Base-by-base conservation (phyloP, 306 rosid genomes). In the Lathyrus oleraceus region DNA sequence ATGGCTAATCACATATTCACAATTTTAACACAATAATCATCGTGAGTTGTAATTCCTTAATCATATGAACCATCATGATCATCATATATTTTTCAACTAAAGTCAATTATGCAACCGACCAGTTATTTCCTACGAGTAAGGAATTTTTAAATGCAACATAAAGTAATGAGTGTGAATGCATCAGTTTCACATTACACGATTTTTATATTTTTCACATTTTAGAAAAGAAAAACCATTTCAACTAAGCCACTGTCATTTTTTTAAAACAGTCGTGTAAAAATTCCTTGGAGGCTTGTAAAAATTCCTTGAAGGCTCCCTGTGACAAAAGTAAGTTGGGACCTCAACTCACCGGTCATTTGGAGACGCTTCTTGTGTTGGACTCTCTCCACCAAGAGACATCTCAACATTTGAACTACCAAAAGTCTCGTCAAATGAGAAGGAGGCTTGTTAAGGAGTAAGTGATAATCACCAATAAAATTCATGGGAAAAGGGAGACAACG, bases 141-240 rank as follows among this genome's bases (percentile, higher is more conserved):
- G 10, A 19, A 13, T 72, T 61, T 8, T 51, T 36, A 62, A 62
- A 49, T 15, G 17, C 17, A 62, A 51, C 42, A 20, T 12, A 53
- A 42, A 45, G 17, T 67, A 52, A 21, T n/a, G 13, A 39, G 28
- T 2, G 5, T 0, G 21, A 27, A 30, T 36, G 25, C 0, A 25
- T 38, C 19, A 49, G 8, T 36, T 67, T 61, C 35, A 25, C 42
- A 52, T 42, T 66, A 12, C 72, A 74, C 16, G 67, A 56, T 35
- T 54, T 65, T 65, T 57, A 53, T 63, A 57, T 56, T 12, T 54
- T 25, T 30, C 43, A 59, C 21, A 32, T n/a, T 30, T 59, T n/a
- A 59, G 12, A 17, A 49, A 49, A 17, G 11, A 17, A 49, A 2
- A 16, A 49, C 13, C 6, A 14, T 59, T 32, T 32, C 65, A 59